These are phyloP conservation scores for Taiozyma onychis DNA, from an alignment of 1,139 yeast species.

Conservation along the genomic window DNA sequence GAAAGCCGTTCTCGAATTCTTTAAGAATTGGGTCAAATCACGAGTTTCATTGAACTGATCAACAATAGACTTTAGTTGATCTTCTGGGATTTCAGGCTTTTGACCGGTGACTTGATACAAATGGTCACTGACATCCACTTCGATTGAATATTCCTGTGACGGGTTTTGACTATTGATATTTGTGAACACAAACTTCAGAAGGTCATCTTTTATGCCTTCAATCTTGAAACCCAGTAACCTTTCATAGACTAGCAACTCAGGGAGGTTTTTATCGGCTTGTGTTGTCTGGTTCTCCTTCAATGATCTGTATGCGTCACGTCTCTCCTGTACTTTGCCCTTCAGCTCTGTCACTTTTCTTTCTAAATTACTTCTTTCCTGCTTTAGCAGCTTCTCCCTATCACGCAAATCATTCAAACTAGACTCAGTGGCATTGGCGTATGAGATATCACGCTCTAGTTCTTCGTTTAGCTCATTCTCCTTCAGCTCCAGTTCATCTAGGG, in stretches of 20 bases:
- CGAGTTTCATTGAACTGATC: conserved; percentile 33
- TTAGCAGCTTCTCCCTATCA: conserved; percentile 14
- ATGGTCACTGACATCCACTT: conserved; percentile 35
- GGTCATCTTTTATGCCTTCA: conserved; percentile 34
- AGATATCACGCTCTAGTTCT: conserved; percentile 17
- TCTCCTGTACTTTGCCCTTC: conserved; percentile 26
- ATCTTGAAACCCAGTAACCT: conserved; percentile 41
- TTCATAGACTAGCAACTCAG: conserved; percentile 34
- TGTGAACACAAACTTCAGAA: conserved; percentile 35
- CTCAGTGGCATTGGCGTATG: conserved; percentile 18
- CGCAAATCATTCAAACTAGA: conserved; percentile 17
- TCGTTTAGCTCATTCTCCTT: conserved; percentile 22
- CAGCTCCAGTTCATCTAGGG: conserved; percentile 17
- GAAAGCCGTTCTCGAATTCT: conserved; percentile 27
- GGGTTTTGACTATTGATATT: conserved; percentile 39
- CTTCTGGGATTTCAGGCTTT: conserved; percentile 30
- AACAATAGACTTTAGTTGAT: conserved; percentile 23
- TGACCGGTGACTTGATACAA: conserved; percentile 30
- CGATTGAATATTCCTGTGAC: conserved; percentile 34
- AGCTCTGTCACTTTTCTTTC: conserved; percentile 25
- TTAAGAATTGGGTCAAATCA: conserved; percentile 36
- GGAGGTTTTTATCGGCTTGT: conserved; percentile 34
- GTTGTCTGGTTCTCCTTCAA: conserved; percentile 27
- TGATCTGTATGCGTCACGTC: conserved; percentile 24
- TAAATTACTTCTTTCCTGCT: conserved; percentile 22